These are phyloP conservation scores for Venturia aucupariae DNA, from an alignment of 2,329 filamentous ascomycete genomes.

Conservation along the genomic window DNA sequence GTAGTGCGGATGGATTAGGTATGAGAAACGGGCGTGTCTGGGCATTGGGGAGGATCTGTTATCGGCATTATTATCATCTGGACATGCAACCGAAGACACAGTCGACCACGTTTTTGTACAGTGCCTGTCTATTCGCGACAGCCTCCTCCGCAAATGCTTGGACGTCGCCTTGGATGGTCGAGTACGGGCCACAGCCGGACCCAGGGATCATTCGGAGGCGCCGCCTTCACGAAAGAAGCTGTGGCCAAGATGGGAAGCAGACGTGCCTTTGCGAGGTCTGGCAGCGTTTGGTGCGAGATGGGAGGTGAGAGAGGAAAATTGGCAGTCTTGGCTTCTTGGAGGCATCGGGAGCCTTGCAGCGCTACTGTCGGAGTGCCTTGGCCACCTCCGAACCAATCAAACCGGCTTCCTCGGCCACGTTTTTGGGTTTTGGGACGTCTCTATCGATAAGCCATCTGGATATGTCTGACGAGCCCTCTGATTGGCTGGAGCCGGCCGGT, in stretches of 20 bases:
- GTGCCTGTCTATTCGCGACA: background rate
- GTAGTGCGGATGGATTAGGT: background rate
- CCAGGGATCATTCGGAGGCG: background rate
- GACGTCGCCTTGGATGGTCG: background rate
- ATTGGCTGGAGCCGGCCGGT: too few species aligned
- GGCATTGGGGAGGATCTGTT: background rate
- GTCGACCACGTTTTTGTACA: background rate
- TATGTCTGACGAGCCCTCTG: too few species aligned
- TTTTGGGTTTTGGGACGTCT: background rate
- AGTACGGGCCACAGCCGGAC: background rate
- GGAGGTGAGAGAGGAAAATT: background rate
- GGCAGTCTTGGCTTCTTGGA: background rate
- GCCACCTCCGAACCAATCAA: background rate
- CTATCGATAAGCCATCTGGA: background rate
- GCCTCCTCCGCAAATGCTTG: slow-evolving; percentile 5
- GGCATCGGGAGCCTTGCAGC: too few species aligned
- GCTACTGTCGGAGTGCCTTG: background rate
- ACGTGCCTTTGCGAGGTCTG: too few species aligned
- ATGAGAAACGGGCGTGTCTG: background rate
- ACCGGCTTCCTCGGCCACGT: background rate
- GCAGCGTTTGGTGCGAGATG: too few species aligned
- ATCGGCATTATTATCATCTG: background rate
- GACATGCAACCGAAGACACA: background rate
- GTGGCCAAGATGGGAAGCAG: background rate
- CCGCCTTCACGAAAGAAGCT: background rate